Conservation (phyloP, 257 asterid genomes). For the Capsicum baccatum region DNA sequence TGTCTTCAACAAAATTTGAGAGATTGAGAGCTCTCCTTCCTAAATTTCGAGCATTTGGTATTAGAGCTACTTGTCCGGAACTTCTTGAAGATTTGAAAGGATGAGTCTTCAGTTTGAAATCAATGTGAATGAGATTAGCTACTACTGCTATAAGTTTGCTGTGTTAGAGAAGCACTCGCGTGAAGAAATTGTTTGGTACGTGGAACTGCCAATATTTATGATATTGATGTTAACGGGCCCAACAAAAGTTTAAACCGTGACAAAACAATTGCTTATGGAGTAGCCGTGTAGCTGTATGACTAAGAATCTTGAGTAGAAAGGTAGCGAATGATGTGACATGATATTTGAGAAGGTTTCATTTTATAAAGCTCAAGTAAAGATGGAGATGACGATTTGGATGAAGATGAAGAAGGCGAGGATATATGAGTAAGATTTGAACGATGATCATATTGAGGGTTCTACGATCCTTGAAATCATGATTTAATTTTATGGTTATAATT, state of each 20-base stretch:
- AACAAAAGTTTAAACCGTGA: background rate
- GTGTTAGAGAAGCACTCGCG: background rate
- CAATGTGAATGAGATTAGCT: slow-evolving; percentile 1
- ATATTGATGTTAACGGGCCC: background rate
- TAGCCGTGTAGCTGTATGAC: background rate
- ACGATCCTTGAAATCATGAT: background rate
- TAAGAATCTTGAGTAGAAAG: slow-evolving; percentile 2
- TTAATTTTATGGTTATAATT: background rate
- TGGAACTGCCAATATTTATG: background rate
- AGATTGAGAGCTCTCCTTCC: background rate
- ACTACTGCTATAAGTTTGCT: background rate
- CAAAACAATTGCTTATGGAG: background rate
- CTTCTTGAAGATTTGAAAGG: background rate
- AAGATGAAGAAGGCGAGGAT: background rate
- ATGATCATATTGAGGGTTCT: background rate
- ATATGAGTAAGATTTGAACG: background rate
- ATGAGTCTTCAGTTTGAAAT: background rate
- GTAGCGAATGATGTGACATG: background rate
- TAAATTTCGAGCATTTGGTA: background rate
- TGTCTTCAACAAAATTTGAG: background rate
- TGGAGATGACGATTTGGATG: background rate
- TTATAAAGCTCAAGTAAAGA: background rate
- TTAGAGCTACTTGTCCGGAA: background rate
- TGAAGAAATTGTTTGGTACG: background rate
- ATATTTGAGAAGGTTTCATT: slow-evolving; percentile 6